Evolutionary conservation across 1,139 yeast species (phyloP).

Genomic region (Blastobotrys buckinghamii): DNA sequence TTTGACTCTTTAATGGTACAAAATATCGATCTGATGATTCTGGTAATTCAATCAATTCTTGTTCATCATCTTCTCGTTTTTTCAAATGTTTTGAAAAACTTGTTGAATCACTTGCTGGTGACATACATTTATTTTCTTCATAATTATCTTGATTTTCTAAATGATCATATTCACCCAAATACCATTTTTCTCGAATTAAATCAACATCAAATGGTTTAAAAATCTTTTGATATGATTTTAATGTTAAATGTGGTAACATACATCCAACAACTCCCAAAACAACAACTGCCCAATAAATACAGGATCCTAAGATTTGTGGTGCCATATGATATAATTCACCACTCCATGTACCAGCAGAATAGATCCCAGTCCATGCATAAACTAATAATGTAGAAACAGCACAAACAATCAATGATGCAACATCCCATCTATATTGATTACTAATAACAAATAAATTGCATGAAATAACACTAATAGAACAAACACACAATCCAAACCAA

Average conservation of each 20-base stretch:
- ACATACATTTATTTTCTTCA: slow-evolving; percentile 7
- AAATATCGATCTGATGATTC: not conserved
- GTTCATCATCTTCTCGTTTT: not conserved
- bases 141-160: slow-evolving; percentile 4
- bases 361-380: slow-evolving; percentile 86
- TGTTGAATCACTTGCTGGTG: slow-evolving; percentile 7
- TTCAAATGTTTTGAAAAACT: not conserved
- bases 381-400: slow-evolving; percentile 60
- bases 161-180: slow-evolving; percentile 21
- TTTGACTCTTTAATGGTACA: not conserved
- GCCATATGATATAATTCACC: slow-evolving; percentile 76
- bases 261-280: slow-evolving; percentile 67
- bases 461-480: slow-evolving; percentile 70
- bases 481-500: slow-evolving; percentile 76
- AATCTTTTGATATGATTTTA: slow-evolving; percentile 56
- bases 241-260: slow-evolving; percentile 68
- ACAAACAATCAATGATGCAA: slow-evolving; percentile 64
- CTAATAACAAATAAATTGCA: slow-evolving; percentile 74
- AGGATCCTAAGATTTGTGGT: slow-evolving; percentile 62
- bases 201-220: slow-evolving; percentile 76
- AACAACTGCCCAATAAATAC: slow-evolving; percentile 77
- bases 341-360: slow-evolving; percentile 59
- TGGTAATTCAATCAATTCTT: slow-evolving; percentile 3
- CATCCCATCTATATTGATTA: slow-evolving; percentile 93
- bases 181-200: slow-evolving; percentile 64